Percentiles rank a stretch among this genome's conserved stretches.
phyloP scores from a whole-genome alignment of 495 filamentous ascomycete species.

The Aspergillus ostianus region DNA sequence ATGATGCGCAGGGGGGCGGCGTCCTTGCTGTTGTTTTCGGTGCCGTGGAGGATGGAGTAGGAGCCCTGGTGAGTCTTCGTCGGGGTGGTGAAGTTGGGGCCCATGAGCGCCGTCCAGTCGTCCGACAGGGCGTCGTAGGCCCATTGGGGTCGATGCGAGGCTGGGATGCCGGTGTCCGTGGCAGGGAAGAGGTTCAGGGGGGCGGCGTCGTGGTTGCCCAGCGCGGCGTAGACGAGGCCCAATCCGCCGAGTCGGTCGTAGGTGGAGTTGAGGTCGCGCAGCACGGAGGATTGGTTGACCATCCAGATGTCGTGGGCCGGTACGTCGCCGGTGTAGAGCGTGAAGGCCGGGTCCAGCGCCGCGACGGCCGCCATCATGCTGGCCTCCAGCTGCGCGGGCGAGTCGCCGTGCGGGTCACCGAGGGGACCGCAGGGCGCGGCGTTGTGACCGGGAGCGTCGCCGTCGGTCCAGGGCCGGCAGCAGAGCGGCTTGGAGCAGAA shows the following conservation, averaged over 20 bases:
- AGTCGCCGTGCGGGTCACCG: conserved; percentile 52
- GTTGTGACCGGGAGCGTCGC: conserved; percentile 41
- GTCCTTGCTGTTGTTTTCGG: conserved; percentile 30
- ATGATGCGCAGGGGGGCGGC: conserved; percentile 45
- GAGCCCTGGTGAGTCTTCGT: conserved; percentile 35
- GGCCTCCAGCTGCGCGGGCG: conserved; percentile 48
- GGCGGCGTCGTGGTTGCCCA: conserved; percentile 56
- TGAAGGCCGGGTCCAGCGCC: conserved; percentile 26
- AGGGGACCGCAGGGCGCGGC: conserved; percentile 45
- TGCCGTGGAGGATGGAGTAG: conserved; percentile 46
- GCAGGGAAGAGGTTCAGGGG: conserved; percentile 52
- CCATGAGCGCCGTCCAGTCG: conserved; percentile 43
- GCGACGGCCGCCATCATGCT: conserved; percentile 52
- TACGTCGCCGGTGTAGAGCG: conserved; percentile 34
- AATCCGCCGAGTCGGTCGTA: conserved; percentile 37
- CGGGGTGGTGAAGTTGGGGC: background rate
- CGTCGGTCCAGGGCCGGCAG: conserved; percentile 46
- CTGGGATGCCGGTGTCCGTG: conserved; percentile 24
- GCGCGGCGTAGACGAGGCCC: conserved; percentile 44
- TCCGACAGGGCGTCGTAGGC: conserved; percentile 48
- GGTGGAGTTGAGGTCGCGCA: conserved; percentile 40
- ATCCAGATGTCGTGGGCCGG: conserved; percentile 31
- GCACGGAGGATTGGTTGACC: conserved; percentile 35
- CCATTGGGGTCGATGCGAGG: conserved; percentile 43
- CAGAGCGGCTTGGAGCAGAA: conserved; percentile 57